Percentiles rank a stretch among this genome's conserved stretches.
Evolutionary conservation across 2,329 filamentous ascomycete species (phyloP).

Genomic region (Amylocarpus encephaloides): DNA sequence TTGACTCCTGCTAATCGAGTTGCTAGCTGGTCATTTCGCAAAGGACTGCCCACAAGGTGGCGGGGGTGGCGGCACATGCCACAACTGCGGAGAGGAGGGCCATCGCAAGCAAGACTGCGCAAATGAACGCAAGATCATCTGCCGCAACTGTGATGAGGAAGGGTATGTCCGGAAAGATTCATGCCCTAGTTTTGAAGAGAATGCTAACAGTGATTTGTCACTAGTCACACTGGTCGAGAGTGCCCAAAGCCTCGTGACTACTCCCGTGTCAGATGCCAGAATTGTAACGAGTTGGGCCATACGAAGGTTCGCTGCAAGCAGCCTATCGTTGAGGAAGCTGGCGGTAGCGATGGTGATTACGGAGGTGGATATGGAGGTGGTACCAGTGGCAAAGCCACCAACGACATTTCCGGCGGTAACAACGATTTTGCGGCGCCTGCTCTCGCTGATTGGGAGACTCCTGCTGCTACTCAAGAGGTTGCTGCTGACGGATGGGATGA

Average conservation of each 20-base stretch:
- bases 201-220: not conserved
- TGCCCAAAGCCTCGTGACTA: slow-evolving; percentile 31
- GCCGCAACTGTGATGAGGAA: slow-evolving; percentile 55
- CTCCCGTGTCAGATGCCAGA: slow-evolving; percentile 51
- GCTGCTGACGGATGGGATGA: not conserved
- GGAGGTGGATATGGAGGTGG: slow-evolving; percentile 8
- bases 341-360: slow-evolving; percentile 7
- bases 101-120: slow-evolving; percentile 27
- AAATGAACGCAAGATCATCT: slow-evolving; percentile 27
- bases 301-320: slow-evolving; percentile 36
- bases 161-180: slow-evolving; percentile 5
- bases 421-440: not conserved
- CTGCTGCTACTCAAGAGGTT: not conserved
- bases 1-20: not conserved
- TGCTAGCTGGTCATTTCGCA: slow-evolving; percentile 52
- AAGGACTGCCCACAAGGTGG: slow-evolving; percentile 59
- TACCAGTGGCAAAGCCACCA: slow-evolving; percentile 22
- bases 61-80: slow-evolving; percentile 44
- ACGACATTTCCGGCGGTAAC: slow-evolving; percentile 13
- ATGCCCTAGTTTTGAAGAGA: not conserved
- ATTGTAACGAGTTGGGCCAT: slow-evolving; percentile 44
- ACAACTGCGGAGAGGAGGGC: slow-evolving; percentile 21
- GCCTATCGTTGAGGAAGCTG: slow-evolving; percentile 22
- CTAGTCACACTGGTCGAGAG: slow-evolving; percentile 3
- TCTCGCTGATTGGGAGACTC: not conserved